phyloP scores from a whole-genome alignment of 176 grass and related monocot genomes.

The Juncus effusus region DNA sequence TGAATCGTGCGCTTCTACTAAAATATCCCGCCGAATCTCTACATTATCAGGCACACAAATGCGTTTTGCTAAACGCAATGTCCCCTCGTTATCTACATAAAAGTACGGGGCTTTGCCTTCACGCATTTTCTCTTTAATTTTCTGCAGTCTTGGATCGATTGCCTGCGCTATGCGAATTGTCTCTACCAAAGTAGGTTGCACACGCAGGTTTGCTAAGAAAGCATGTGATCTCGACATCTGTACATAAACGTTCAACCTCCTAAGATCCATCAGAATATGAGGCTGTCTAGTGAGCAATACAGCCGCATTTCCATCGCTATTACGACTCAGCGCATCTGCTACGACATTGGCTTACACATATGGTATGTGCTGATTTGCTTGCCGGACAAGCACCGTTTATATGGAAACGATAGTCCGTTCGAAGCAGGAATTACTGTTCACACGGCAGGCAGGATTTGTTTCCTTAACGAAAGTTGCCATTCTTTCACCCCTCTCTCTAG shows the following conservation, averaged over 20 bases:
- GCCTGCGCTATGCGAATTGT: not conserved
- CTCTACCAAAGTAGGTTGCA: not conserved
- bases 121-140: not conserved
- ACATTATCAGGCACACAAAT: not conserved
- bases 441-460: too few species aligned
- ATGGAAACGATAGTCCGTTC: too few species aligned
- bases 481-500: too few species aligned
- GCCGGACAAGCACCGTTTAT: too few species aligned
- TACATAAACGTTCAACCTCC: not conserved
- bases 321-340: not conserved
- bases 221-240: not conserved
- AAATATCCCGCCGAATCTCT: not conserved
- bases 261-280: not conserved
- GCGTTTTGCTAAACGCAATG: not conserved
- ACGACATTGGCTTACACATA: not conserved
- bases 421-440: too few species aligned
- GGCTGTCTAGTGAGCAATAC: not conserved
- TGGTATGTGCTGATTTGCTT: too few species aligned
- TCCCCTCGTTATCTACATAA: not conserved
- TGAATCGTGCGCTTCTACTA: slow-evolving; percentile 4
- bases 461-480: too few species aligned
- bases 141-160: not conserved
- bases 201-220: not conserved
- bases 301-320: not conserved
- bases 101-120: not conserved